Percentiles rank a stretch among this genome's conserved stretches.
phyloP scores from a whole-genome alignment of 129 eudicot species.

The Flaveria ramosissima region DNA sequence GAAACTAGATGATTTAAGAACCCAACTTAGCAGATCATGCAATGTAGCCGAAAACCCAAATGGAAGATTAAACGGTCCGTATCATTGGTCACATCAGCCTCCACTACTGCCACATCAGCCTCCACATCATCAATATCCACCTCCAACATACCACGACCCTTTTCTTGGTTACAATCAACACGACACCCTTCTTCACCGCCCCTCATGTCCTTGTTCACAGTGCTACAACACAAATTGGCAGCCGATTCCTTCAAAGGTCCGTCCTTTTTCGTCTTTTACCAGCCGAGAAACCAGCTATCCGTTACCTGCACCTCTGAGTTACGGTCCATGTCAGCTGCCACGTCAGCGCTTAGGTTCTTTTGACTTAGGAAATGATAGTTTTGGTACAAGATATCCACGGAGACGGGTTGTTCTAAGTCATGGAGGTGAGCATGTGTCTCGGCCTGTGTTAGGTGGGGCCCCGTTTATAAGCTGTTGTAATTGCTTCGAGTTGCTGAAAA shows the following conservation, averaged over 20 bases:
- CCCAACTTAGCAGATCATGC: conserved; percentile 58
- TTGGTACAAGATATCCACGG: conserved; percentile 42
- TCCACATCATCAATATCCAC: conserved; percentile 47
- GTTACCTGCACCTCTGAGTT: conserved; percentile 25
- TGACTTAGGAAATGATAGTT: conserved; percentile 42
- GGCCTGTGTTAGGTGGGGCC: conserved; percentile 78
- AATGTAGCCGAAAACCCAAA: conserved; percentile 46
- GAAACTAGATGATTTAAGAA: conserved; percentile 68
- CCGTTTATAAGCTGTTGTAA: conserved; percentile 73
- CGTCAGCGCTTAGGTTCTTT: conserved; percentile 27
- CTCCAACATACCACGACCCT: conserved; percentile 41
- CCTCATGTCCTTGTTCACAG: conserved; percentile 64
- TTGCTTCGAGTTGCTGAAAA: conserved; percentile 72
- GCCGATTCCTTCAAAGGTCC: conserved; percentile 35
- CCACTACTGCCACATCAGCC: conserved; percentile 40
- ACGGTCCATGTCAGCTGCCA: conserved; percentile 42
- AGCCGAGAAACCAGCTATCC: conserved; percentile 33
- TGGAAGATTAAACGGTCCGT: conserved; percentile 28
- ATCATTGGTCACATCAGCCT: conserved; percentile 39
- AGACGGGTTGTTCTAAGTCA: conserved; percentile 43
- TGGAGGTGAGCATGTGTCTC: conserved; percentile 40
- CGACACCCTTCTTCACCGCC: conserved; percentile 58
- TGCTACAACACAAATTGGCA: conserved; percentile 55
- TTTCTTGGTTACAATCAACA: conserved; percentile 43
- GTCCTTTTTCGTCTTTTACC: conserved; percentile 35